A percentile compares a stretch with the other conserved stretches of the same genome.
Conservation (phyloP, 768 basidiomycete genomes). For the Podaxis sp. region DNA sequence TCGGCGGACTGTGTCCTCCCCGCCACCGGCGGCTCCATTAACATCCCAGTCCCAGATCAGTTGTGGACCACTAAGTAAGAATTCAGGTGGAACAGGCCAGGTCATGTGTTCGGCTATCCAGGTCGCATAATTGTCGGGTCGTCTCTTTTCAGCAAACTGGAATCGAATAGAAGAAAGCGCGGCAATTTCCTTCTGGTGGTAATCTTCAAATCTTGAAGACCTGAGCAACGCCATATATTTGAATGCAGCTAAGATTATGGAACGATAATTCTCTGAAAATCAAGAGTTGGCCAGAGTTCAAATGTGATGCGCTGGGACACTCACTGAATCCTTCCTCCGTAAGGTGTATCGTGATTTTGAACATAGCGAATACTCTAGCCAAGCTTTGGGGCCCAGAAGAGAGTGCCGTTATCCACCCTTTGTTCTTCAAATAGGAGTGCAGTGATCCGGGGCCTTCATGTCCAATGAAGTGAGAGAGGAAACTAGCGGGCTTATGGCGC, state of each 20-base stretch:
- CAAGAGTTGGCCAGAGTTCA: not conserved
- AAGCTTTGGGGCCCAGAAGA: conserved; percentile 68
- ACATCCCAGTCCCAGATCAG: conserved; percentile 73
- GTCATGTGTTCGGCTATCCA: conserved; percentile 73
- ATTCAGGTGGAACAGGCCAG: conserved; percentile 80
- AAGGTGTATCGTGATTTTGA: conserved; percentile 79
- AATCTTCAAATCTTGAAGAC: conserved; percentile 56
- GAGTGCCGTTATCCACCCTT: conserved; percentile 82
- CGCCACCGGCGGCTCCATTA: conserved; percentile 38
- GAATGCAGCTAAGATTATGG: conserved; percentile 67
- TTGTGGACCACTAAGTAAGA: conserved; percentile 68
- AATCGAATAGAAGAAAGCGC: conserved; percentile 74
- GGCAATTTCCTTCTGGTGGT: conserved; percentile 75
- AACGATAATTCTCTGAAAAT: conserved; percentile 67
- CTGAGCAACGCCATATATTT: conserved; percentile 78
- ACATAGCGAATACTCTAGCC: conserved; percentile 84
- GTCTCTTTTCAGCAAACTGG: conserved; percentile 82
- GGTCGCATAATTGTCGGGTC: conserved; percentile 78
- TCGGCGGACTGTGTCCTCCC: conserved; percentile 54
- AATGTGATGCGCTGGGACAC: conserved; percentile 26
- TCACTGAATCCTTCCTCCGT: conserved; percentile 85
- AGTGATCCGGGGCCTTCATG: conserved; percentile 94
- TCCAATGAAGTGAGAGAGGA: conserved; percentile 81
- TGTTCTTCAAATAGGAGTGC: conserved; percentile 84
- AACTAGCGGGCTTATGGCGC: conserved; percentile 76